These are phyloP conservation scores for Cladophialophora psammophila DNA, from an alignment of 2,329 filamentous ascomycete genomes.

Conservation along the genomic window DNA sequence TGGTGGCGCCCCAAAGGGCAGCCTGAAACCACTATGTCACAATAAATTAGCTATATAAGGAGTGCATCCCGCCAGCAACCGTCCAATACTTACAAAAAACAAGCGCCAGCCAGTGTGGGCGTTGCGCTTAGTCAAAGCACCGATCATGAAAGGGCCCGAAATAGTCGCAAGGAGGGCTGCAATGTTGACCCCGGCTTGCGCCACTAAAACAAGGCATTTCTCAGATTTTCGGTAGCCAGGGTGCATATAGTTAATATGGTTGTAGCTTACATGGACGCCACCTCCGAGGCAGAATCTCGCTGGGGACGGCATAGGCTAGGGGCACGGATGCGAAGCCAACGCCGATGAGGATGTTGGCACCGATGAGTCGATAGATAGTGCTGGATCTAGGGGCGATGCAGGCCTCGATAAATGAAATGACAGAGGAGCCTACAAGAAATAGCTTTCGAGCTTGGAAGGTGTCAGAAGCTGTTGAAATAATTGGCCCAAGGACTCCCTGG, in stretches of 20 bases:
- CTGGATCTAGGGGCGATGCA: conserved; percentile 24
- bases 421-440: conserved; percentile 18
- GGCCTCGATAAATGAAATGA: conserved; percentile 25
- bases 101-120: conserved; percentile 21
- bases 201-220: conserved; percentile 14
- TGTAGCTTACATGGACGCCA: conserved; percentile 29
- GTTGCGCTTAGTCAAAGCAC: conserved; percentile 19
- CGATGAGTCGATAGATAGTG: conserved; percentile 25
- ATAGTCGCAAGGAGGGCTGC: conserved; percentile 10
- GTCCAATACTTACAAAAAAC: conserved; percentile 20
- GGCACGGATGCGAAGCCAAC: conserved; percentile 24
- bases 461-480: conserved; percentile 28
- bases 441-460: conserved; percentile 28
- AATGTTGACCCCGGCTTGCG: conserved; percentile 22
- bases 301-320: conserved; percentile 25
- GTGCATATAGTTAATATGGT: neutral
- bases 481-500: conserved; percentile 24
- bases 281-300: conserved; percentile 29
- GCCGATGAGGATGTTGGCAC: conserved; percentile 19
- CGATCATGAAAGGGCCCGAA: conserved; percentile 18
- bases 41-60: neutral
- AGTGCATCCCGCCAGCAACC: too few relatives aligned
- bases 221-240: neutral
- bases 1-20: conserved; percentile 23
- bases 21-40: conserved; percentile 29